phyloP scores from a whole-genome alignment of 2,329 filamentous ascomycete genomes.

The Dactylella cylindrospora region DNA sequence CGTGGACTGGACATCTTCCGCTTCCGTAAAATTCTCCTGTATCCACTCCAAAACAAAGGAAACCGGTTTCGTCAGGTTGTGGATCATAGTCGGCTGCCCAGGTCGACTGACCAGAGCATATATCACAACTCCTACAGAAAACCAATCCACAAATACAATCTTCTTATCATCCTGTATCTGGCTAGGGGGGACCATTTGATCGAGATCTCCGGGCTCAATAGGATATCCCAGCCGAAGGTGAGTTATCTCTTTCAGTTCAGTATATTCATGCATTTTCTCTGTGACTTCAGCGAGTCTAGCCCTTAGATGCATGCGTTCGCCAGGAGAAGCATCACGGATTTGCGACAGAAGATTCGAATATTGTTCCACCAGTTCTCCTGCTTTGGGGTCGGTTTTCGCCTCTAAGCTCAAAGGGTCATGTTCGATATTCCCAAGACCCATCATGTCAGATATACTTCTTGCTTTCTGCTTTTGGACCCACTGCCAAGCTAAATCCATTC shows the following conservation, averaged over 20 bases:
- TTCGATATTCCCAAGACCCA: slow-evolving; percentile 1
- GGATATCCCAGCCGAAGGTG: background rate
- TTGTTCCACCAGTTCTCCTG: background rate
- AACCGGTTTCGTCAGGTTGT: background rate
- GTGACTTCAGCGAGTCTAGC: background rate
- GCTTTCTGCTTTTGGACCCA: slow-evolving; percentile 4
- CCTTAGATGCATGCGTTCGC: background rate
- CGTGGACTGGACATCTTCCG: background rate
- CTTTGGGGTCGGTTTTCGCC: background rate
- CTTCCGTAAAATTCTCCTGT: background rate
- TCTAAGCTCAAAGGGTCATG: too few species aligned
- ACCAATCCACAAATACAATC: slow-evolving; percentile 1
- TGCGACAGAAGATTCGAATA: background rate
- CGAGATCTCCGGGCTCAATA: background rate
- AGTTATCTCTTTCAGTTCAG: background rate
- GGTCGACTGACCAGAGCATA: background rate
- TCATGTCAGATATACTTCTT: background rate
- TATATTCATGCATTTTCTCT: background rate
- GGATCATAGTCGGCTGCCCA: background rate
- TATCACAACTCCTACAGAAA: background rate
- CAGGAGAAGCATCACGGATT: slow-evolving; percentile 5
- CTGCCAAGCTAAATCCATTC: background rate
- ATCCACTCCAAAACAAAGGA: background rate
- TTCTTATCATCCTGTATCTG: background rate
- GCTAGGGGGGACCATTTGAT: background rate